phyloP scores from a whole-genome alignment of 2,329 filamentous ascomycete species.

The Venturiaceae sp. region DNA sequence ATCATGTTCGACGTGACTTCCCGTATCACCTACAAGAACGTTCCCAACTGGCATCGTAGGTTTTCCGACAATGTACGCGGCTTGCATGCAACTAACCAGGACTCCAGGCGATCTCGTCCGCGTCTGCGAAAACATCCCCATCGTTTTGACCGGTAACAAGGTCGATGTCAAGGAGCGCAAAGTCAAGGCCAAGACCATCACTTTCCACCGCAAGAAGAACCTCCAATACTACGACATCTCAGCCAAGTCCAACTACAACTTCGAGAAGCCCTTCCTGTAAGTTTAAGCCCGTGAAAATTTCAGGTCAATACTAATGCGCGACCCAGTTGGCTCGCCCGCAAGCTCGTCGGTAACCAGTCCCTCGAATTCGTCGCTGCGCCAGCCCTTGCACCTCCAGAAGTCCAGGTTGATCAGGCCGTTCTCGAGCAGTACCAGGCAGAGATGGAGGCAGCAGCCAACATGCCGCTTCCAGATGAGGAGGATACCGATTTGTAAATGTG shows the following conservation, averaged over 20 bases:
- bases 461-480: slow-evolving; percentile 91
- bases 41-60: slow-evolving; percentile 99
- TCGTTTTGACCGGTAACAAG: slow-evolving; percentile 98
- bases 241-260: slow-evolving; percentile 99
- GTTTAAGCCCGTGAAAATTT: background rate
- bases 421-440: slow-evolving; percentile 78
- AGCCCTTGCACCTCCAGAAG: slow-evolving; percentile 88
- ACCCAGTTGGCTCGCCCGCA: slow-evolving; percentile 78
- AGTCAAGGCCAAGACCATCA: slow-evolving; percentile 99
- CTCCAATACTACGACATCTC: slow-evolving; percentile 99
- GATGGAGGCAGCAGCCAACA: slow-evolving; percentile 69
- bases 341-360: slow-evolving; percentile 88
- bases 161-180: slow-evolving; percentile 99
- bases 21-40: slow-evolving; percentile 99
- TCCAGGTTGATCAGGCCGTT: slow-evolving; percentile 75
- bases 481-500: slow-evolving; percentile 52
- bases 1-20: slow-evolving; percentile 99
- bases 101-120: slow-evolving; percentile 83
- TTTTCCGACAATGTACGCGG: background rate
- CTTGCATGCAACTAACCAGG: slow-evolving; percentile 4
- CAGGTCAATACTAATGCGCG: background rate
- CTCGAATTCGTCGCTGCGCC: slow-evolving; percentile 94
- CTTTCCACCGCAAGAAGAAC: slow-evolving; percentile 99
- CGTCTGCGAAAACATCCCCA: slow-evolving; percentile 98
- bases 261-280: slow-evolving; percentile 95